A percentile compares a stretch with the other conserved stretches of the same genome.
phyloP scores from a whole-genome alignment of 2,329 filamentous ascomycete species.

The Aspergillus sp. region DNA sequence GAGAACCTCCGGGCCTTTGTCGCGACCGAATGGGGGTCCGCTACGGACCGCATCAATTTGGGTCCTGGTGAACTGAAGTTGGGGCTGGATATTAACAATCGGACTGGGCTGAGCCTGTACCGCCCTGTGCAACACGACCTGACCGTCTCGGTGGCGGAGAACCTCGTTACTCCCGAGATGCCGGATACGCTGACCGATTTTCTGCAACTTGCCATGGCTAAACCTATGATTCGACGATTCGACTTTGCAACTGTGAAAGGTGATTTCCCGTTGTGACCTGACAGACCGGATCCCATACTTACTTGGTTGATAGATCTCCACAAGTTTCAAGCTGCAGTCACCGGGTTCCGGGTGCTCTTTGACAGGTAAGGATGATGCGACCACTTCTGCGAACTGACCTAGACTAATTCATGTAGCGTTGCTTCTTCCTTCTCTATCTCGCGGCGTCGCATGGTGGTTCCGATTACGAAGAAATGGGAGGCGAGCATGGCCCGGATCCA shows the following conservation, averaged over 20 bases:
- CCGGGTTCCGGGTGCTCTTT: slow-evolving; percentile 74
- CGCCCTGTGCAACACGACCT: slow-evolving; percentile 75
- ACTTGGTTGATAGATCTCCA: slow-evolving; percentile 61
- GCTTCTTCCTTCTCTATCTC: slow-evolving; percentile 78
- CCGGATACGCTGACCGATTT: slow-evolving; percentile 64
- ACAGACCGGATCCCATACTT: slow-evolving; percentile 8
- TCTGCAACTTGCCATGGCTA: slow-evolving; percentile 56
- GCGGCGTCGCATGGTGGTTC: slow-evolving; percentile 81
- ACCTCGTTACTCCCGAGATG: slow-evolving; percentile 61
- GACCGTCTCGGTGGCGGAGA: slow-evolving; percentile 71
- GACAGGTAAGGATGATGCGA: slow-evolving; percentile 50
- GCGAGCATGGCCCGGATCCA: slow-evolving; percentile 77
- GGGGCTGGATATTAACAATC: slow-evolving; percentile 61
- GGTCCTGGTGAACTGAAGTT: slow-evolving; percentile 71
- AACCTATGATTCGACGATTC: slow-evolving; percentile 69
- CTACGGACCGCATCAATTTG: slow-evolving; percentile 82
- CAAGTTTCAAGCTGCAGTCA: slow-evolving; percentile 73
- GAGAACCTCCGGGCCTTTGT: slow-evolving; percentile 73
- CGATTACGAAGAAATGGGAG: slow-evolving; percentile 93
- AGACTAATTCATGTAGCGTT: slow-evolving; percentile 41
- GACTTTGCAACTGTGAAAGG: slow-evolving; percentile 60
- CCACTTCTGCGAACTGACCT: background rate
- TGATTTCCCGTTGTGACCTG: slow-evolving; percentile 14
- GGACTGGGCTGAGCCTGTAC: slow-evolving; percentile 63
- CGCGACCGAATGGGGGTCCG: slow-evolving; percentile 71